phyloP scores from a whole-genome alignment of 2,329 filamentous ascomycete genomes.

The Colletotrichum phormii region DNA sequence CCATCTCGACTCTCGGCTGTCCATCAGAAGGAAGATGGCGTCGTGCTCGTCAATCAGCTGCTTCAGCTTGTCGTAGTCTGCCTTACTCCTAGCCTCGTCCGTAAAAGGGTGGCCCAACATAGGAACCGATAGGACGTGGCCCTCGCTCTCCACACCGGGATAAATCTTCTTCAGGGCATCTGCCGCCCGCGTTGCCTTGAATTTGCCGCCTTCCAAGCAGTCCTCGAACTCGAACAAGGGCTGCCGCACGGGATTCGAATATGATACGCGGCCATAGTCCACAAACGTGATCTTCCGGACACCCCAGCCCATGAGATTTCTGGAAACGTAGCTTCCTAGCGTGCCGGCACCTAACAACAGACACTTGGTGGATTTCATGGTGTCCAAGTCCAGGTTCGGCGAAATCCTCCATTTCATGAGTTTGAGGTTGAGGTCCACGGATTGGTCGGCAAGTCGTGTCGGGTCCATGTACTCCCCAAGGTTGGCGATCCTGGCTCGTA shows the following conservation, averaged over 20 bases:
- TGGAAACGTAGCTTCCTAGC: slow-evolving; percentile 91
- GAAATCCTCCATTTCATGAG: slow-evolving; percentile 99
- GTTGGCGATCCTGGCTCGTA: slow-evolving; percentile 82
- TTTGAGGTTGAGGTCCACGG: slow-evolving; percentile 95
- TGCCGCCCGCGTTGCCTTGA: slow-evolving; percentile 85
- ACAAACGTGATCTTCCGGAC: slow-evolving; percentile 96
- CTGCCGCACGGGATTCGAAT: slow-evolving; percentile 95
- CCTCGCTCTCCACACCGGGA: slow-evolving; percentile 85
- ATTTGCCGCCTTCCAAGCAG: slow-evolving; percentile 84
- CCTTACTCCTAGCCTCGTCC: slow-evolving; percentile 75
- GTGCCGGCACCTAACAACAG: slow-evolving; percentile 93
- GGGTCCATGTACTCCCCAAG: slow-evolving; percentile 96
- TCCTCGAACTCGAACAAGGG: slow-evolving; percentile 92
- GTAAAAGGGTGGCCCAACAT: slow-evolving; percentile 94
- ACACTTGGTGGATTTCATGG: slow-evolving; percentile 90
- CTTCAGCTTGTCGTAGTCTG: slow-evolving; percentile 81
- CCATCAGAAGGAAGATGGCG: slow-evolving; percentile 96
- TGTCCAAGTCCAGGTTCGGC: slow-evolving; percentile 86
- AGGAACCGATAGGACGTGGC: slow-evolving; percentile 86
- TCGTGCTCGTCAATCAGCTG: slow-evolving; percentile 86
- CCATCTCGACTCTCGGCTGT: slow-evolving; percentile 94
- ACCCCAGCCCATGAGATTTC: slow-evolving; percentile 94
- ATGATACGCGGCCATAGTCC: slow-evolving; percentile 93
- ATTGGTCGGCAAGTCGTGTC: slow-evolving; percentile 85
- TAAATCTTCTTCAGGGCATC: slow-evolving; percentile 87